Percentiles rank a stretch among this genome's conserved stretches.
These are phyloP conservation scores for Aspergillus udagawae DNA, from an alignment of 2,329 filamentous ascomycete species.

Conservation along the genomic window DNA sequence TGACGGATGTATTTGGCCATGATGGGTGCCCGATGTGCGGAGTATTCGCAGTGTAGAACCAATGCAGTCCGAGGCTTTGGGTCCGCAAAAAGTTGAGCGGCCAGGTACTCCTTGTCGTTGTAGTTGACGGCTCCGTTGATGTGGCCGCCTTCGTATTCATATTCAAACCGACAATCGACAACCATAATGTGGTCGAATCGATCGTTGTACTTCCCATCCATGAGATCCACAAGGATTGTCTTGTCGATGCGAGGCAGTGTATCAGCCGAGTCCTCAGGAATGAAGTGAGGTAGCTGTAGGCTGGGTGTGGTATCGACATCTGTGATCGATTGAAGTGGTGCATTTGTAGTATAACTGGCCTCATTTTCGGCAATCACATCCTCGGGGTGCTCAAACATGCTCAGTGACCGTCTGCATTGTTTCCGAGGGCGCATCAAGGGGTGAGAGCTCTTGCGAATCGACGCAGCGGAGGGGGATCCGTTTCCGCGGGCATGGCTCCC, in stretches of 20 bases:
- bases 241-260: constrained; percentile 82
- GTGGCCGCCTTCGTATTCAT: constrained; percentile 95
- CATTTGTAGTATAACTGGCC: constrained; percentile 52
- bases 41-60: constrained; percentile 98
- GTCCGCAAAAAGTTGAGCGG: constrained; percentile 70
- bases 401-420: constrained; percentile 84
- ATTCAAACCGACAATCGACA: constrained; percentile 97
- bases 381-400: constrained; percentile 93
- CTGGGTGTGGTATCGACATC: constrained; percentile 75
- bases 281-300: constrained; percentile 78
- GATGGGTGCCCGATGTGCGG: constrained; percentile 88
- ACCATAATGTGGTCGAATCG: constrained; percentile 77
- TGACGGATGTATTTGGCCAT: constrained; percentile 94
- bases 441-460: constrained; percentile 69
- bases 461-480: constrained; percentile 69
- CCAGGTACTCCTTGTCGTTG: constrained; percentile 89
- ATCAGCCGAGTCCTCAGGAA: constrained; percentile 74
- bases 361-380: constrained; percentile 81
- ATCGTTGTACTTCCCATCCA: constrained; percentile 77
- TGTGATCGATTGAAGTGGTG: constrained; percentile 68
- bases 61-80: constrained; percentile 71
- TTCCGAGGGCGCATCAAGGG: constrained; percentile 74
- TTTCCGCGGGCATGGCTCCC: constrained; percentile 57
- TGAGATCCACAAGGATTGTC: constrained; percentile 75
- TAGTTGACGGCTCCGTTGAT: constrained; percentile 92